Percentiles rank a stretch among this genome's conserved stretches.
Conservation (phyloP, 768 basidiomycete species). For the Hysterangium stoloniferum region DNA sequence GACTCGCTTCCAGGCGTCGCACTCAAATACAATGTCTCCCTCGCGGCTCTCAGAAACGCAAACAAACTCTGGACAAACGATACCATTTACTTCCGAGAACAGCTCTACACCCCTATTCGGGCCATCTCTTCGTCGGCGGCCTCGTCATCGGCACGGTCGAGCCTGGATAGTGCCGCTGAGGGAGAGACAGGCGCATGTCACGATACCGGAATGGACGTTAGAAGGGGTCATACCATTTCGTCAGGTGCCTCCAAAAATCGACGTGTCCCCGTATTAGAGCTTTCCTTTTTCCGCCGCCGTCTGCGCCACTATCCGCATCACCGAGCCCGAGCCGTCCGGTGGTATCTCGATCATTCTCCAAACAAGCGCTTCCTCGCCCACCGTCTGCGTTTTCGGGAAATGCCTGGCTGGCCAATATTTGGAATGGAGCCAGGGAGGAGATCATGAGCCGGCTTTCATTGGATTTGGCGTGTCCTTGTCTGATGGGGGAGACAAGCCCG, state of each 20-base stretch:
- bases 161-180: slow-evolving; percentile 1
- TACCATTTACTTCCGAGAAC: slow-evolving; percentile 77
- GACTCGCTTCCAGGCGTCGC: slow-evolving; percentile 86
- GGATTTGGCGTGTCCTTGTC: slow-evolving; percentile 29
- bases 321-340: too few species aligned
- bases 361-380: too few species aligned
- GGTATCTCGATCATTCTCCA: too few species aligned
- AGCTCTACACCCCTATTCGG: slow-evolving; percentile 65
- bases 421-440: slow-evolving; percentile 47
- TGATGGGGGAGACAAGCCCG: slow-evolving; percentile 3
- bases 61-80: slow-evolving; percentile 95
- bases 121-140: too few species aligned
- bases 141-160: too few species aligned
- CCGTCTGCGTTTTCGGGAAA: too few species aligned
- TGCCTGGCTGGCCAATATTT: slow-evolving; percentile 26
- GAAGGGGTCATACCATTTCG: slow-evolving; percentile 11
- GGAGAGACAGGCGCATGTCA: too few species aligned
- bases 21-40: slow-evolving; percentile 81
- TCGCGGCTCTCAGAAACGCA: slow-evolving; percentile 73
- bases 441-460: slow-evolving; percentile 49
- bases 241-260: slow-evolving; percentile 27
- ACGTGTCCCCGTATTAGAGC: slow-evolving; percentile 41
- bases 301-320: too few species aligned
- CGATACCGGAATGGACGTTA: slow-evolving; percentile 14
- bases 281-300: slow-evolving; percentile 41